Evolutionary conservation across 371 early-diverging fungal species (phyloP).

Genomic region (Entomophthora muscae): DNA sequence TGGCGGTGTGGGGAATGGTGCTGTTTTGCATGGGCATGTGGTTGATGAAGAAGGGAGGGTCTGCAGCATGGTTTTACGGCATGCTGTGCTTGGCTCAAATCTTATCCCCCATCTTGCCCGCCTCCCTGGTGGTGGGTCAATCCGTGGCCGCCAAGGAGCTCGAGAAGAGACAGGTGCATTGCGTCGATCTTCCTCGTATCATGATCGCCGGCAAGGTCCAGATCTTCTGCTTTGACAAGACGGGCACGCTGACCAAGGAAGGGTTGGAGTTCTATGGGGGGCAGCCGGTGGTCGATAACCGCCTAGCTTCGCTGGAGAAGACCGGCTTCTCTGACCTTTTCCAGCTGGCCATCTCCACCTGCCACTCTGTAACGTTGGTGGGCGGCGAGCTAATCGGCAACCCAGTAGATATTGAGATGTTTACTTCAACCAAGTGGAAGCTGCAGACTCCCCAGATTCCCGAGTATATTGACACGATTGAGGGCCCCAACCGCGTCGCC

Average conservation of each 20-base stretch:
- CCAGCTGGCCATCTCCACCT: constrained; percentile 29
- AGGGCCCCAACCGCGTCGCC: constrained; percentile 14
- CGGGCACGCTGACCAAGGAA: constrained; percentile 49
- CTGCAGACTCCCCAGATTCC: not conserved
- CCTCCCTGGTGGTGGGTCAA: constrained; percentile 84
- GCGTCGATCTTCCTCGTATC: constrained; percentile 60
- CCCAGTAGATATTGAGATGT: constrained; percentile 87
- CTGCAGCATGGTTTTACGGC: constrained; percentile 42
- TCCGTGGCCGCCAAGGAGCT: constrained; percentile 58
- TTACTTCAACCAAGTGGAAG: constrained; percentile 43
- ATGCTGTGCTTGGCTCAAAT: constrained; percentile 53
- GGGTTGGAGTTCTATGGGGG: constrained; percentile 10
- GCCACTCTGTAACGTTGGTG: constrained; percentile 62
- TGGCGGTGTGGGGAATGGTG: constrained; percentile 39
- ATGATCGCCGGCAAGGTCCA: constrained; percentile 42
- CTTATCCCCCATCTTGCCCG: constrained; percentile 39
- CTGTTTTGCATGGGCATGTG: constrained; percentile 33
- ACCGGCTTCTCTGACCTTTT: not conserved
- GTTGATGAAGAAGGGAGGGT: constrained; percentile 25
- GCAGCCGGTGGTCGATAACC: not conserved
- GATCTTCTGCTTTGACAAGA: constrained; percentile 86
- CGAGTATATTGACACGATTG: constrained; percentile 24
- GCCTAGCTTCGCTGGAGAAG: not conserved
- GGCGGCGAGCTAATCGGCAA: constrained; percentile 64
- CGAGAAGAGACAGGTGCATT: constrained; percentile 32